Conservation (phyloP, 2,329 filamentous ascomycete species). For the Curvularia sp. region DNA sequence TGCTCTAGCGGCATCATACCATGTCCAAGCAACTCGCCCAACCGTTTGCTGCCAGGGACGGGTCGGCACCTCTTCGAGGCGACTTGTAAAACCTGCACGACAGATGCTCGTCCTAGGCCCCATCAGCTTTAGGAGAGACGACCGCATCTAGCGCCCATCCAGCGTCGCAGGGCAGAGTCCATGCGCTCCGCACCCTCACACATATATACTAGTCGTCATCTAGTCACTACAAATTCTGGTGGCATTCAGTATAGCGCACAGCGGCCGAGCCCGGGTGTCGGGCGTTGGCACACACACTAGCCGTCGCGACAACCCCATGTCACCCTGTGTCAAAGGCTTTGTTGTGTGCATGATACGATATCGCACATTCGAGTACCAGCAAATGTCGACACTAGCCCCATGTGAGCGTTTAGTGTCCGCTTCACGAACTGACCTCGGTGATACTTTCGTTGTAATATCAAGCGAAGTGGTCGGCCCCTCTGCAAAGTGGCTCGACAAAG, state of each 20-base stretch:
- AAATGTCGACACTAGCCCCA: background rate
- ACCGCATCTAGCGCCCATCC: background rate
- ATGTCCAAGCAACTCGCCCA: constrained; percentile 2
- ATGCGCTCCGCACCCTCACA: background rate
- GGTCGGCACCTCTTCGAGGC: constrained; percentile 10
- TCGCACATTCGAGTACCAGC: background rate
- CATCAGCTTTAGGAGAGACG: background rate
- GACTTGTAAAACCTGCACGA: constrained; percentile 1
- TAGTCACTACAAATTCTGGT: background rate
- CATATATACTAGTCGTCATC: background rate
- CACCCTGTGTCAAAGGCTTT: background rate
- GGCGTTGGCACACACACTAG: background rate
- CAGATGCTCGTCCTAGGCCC: background rate
- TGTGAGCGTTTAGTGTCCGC: background rate
- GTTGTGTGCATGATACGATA: background rate
- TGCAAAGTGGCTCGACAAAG: background rate
- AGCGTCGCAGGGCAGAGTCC: background rate
- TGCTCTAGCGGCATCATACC: constrained; percentile 2
- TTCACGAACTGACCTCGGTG: constrained; percentile 1
- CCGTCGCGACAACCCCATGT: background rate
- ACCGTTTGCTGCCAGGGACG: background rate
- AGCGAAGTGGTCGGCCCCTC: constrained; percentile 2
- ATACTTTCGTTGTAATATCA: constrained; percentile 1
- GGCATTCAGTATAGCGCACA: background rate
- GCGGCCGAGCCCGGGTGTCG: background rate